Conservation (phyloP, 805 yeast species). For the Maudiozyma barnettii region DNA sequence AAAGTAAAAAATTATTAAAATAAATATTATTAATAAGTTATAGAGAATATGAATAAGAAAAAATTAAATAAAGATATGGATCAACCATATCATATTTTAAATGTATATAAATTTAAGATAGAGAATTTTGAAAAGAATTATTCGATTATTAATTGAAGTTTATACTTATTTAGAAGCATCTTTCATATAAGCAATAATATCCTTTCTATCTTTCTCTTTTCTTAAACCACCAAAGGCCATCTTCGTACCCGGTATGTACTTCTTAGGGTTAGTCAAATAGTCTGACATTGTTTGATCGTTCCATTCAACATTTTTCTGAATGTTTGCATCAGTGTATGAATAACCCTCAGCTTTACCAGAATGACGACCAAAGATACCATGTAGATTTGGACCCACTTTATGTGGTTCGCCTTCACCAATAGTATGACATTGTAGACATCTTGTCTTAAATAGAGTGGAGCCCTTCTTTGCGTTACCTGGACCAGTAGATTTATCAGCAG, state of each 20-base stretch:
- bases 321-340: conserved; percentile 97
- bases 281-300: conserved; percentile 78
- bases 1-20: neutral
- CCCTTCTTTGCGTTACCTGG: conserved; percentile 64
- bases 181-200: conserved; percentile 77
- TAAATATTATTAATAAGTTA: neutral
- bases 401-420: conserved; percentile 91
- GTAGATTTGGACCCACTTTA: conserved; percentile 98
- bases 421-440: conserved; percentile 99
- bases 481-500: conserved; percentile 2
- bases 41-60: neutral
- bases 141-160: neutral
- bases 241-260: conserved; percentile 99
- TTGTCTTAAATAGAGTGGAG: conserved; percentile 95
- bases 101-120: neutral
- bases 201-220: conserved; percentile 98
- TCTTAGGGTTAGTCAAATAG: conserved; percentile 99
- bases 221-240: conserved; percentile 99
- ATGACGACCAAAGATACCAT: conserved; percentile 86
- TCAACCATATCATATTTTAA: neutral
- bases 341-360: conserved; percentile 90
- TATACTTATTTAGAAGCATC: conserved; percentile 40
- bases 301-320: conserved; percentile 90
- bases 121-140: neutral
- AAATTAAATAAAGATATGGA: neutral